A percentile compares a stretch with the other conserved stretches of the same genome.
phyloP scores from a whole-genome alignment of 2,329 filamentous ascomycete species.

The Botrytis sinoallii region DNA sequence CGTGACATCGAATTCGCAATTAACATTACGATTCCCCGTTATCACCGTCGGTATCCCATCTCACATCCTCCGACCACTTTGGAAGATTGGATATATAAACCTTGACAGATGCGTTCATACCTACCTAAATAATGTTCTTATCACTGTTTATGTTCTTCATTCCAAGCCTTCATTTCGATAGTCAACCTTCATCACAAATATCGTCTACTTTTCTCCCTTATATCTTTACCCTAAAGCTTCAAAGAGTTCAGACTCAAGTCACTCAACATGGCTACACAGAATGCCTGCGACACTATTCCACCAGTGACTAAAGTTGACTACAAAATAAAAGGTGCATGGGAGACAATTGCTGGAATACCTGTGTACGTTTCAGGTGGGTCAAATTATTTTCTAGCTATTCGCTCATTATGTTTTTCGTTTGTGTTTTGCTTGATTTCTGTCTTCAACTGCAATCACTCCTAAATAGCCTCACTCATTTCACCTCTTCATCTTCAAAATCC shows the following conservation, averaged over 20 bases:
- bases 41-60: background rate
- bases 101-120: background rate
- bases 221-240: background rate
- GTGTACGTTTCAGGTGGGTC: slow-evolving; percentile 1
- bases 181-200: background rate
- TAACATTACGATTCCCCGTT: background rate
- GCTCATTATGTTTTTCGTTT: background rate
- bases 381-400: background rate
- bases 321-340: slow-evolving; percentile 26
- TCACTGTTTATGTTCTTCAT: background rate
- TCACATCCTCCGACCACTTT: background rate
- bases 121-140: too few species aligned
- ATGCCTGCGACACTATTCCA: slow-evolving; percentile 34
- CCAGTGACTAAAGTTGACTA: slow-evolving; percentile 38
- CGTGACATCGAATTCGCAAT: background rate
- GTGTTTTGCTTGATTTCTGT: background rate
- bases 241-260: background rate
- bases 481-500: background rate
- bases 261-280: slow-evolving; percentile 25
- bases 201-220: background rate
- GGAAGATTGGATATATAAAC: background rate
- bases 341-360: slow-evolving; percentile 22
- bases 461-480: background rate
- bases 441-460: background rate
- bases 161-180: too few species aligned